Percentiles rank a stretch among this genome's conserved stretches.
Evolutionary conservation across 257 asterid species (phyloP).

Genomic region (Fraxinus pennsylvanica): DNA sequence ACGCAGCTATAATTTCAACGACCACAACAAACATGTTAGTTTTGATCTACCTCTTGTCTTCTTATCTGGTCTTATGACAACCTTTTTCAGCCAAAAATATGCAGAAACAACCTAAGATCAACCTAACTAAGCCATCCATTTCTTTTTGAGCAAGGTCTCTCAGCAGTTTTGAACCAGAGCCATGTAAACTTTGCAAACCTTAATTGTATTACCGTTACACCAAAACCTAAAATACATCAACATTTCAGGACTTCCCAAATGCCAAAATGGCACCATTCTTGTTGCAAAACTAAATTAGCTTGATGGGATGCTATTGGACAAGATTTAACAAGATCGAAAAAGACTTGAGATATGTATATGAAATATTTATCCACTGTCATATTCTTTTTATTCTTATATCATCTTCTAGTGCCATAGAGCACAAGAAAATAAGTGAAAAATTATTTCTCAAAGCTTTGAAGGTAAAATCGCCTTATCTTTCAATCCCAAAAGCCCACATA

Average conservation of each 20-base stretch:
- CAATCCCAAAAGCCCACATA: constrained; percentile 57
- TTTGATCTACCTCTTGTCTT: background rate
- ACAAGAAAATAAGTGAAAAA: background rate
- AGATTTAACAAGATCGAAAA: no score
- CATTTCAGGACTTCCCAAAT: background rate
- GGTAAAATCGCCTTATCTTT: constrained; percentile 33
- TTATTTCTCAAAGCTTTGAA: constrained; percentile 52
- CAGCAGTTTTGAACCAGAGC: no score
- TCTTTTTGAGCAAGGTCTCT: background rate
- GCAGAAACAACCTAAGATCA: background rate
- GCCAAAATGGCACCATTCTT: background rate
- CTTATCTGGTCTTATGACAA: background rate
- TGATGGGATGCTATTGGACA: no score
- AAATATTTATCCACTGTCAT: no score
- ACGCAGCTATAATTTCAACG: background rate
- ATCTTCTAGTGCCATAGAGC: no score
- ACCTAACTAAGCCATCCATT: background rate
- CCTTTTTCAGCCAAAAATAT: background rate
- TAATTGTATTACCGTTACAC: no score
- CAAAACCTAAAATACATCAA: background rate
- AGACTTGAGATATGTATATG: no score
- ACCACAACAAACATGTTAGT: background rate
- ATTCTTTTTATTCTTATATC: no score
- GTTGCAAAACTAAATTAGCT: no score
- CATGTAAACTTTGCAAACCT: no score